Evolutionary conservation across 257 asterid species (phyloP).

Genomic region (Henckelia pumila): DNA sequence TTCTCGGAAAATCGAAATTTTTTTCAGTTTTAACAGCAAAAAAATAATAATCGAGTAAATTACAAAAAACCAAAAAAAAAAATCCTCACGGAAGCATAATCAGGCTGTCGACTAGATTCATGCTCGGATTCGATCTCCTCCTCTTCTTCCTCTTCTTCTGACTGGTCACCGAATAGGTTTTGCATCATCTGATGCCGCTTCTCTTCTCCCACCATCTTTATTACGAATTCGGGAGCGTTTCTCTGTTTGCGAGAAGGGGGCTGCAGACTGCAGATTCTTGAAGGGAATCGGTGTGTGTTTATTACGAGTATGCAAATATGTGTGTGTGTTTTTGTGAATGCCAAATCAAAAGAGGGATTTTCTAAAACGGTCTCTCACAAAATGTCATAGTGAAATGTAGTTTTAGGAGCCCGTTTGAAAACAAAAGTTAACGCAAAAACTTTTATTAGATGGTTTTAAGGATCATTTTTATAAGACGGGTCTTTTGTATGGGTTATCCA

Average conservation of each 20-base stretch:
- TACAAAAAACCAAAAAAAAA: not conserved
- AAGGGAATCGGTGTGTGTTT: too few species aligned
- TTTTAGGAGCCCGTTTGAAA: too few species aligned
- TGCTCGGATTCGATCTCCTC: constrained; percentile 95
- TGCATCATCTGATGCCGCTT: constrained; percentile 99
- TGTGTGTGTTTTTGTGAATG: too few species aligned
- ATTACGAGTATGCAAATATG: too few species aligned
- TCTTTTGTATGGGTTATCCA: too few species aligned
- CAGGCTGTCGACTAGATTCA: constrained; percentile 89
- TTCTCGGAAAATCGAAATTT: not conserved
- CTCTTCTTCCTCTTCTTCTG: constrained; percentile 91
- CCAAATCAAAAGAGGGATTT: too few species aligned
- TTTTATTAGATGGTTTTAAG: too few species aligned
- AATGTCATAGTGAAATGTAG: too few species aligned
- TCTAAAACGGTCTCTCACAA: too few species aligned
- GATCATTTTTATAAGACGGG: too few species aligned
- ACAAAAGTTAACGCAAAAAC: too few species aligned
- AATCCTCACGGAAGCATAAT: constrained; percentile 62
- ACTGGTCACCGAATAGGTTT: constrained; percentile 94
- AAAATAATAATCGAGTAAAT: not conserved
- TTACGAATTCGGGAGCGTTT: not conserved
- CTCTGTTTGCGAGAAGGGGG: not conserved
- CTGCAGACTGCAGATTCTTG: too few species aligned
- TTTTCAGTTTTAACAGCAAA: not conserved
- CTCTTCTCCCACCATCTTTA: constrained; percentile 83